Evolutionary conservation across 345 rosid genomes (phyloP), one percentile per base, ranked within the genome.

Genomic region (Trapa bicornis): DNA sequence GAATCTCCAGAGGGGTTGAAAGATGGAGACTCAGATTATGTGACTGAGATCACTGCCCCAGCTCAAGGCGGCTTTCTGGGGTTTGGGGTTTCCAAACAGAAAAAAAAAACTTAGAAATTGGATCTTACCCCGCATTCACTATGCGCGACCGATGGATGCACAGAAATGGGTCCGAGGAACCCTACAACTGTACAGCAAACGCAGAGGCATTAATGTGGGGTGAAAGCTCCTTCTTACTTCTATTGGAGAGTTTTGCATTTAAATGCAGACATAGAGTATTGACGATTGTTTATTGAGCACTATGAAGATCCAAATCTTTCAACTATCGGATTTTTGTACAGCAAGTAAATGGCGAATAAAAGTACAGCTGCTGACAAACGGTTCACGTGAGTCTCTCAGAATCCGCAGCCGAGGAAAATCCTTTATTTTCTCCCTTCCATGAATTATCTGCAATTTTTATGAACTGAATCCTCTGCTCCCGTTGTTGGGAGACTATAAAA

Each of bases 371-470:
- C 63, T 10, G 35, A 58, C 33, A 58, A 58, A 58, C 63, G 63
- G 16, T 58, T 58, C 37, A 58, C 63, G 63, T 58, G 63, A 58
- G 38, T 10, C 63, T 38, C 63, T 58, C 63, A 58, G 63, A 58
- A 32, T 58, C 63, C 37, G 37, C 63, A 58, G 63, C 35, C 63
- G 63, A 58, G 63, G 38, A 58, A 33, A 58, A 58, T 58, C 63
- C 63, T 33, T 58, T 58, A 1, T 58, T 58, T 58, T 58, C 63
- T 58, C 63, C 37, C 63, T 16, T 58, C 63, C 63, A 58, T 58
- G 63, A 58, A 58, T 58, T 58, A 14, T 58, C 63, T 58, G 63
- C 63, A 58, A 32, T 33, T 58, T 58, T 58, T 8, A 58, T 58
- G 63, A 32, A 58, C 63, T 58, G 63, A 35, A 15, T 38, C 62